Conservation (phyloP, 2,329 filamentous ascomycete genomes). For the Venturia oleaginea region DNA sequence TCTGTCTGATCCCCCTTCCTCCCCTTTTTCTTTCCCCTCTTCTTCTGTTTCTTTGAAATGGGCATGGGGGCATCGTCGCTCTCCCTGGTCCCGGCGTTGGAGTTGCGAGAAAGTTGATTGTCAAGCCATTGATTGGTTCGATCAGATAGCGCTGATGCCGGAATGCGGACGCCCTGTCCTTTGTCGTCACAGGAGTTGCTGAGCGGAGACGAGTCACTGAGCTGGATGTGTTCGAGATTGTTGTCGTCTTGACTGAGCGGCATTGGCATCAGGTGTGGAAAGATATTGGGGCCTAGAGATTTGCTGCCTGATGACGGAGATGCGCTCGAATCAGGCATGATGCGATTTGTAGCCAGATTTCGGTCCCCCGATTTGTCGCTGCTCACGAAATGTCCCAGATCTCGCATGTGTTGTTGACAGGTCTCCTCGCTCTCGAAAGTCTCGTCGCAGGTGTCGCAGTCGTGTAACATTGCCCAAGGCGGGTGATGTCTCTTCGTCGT, state of each 20-base stretch:
- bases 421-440: neutral
- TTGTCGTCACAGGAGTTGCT: neutral
- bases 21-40: neutral
- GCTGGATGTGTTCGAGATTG: neutral
- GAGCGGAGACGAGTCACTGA: neutral
- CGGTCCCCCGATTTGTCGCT: neutral
- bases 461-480: neutral
- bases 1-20: neutral
- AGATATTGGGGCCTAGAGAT: neutral
- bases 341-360: neutral
- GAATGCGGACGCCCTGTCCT: neutral
- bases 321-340: neutral
- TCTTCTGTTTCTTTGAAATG: neutral
- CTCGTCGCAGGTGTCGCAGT: slow-evolving; percentile 1
- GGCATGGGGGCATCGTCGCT: too few species aligned
- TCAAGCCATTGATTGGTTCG: neutral
- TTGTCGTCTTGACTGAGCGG: neutral
- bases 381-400: neutral
- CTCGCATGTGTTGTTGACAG: neutral
- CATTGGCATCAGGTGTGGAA: neutral
- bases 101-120: neutral
- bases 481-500: neutral
- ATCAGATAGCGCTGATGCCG: neutral
- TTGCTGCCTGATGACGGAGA: neutral
- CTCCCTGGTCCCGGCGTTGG: too few species aligned